Conservation (phyloP, 352 stramenopile genomes). For the Phytophthora multivora region DNA sequence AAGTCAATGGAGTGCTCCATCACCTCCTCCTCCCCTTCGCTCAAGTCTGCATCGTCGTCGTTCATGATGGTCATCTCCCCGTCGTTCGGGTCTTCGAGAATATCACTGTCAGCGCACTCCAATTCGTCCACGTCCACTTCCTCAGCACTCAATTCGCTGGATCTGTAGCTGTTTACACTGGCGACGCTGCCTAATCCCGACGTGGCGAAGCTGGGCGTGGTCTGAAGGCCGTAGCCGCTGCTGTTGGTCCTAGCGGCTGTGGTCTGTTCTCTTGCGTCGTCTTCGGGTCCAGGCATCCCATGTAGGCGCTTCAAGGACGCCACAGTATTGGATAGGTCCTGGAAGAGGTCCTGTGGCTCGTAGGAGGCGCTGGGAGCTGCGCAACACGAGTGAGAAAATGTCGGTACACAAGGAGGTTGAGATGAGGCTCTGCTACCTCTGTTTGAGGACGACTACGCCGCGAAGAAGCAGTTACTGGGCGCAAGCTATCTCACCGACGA, state of each 20-base stretch:
- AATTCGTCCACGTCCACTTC: constrained; percentile 29
- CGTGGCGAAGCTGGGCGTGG: constrained; percentile 20
- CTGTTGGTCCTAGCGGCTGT: constrained; percentile 17
- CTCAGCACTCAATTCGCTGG: constrained; percentile 15
- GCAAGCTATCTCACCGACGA: constrained; percentile 1
- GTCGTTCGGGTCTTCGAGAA: constrained; percentile 51
- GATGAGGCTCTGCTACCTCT: not conserved
- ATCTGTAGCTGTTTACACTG: constrained; percentile 31
- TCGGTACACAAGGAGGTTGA: not conserved
- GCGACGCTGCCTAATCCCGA: constrained; percentile 22
- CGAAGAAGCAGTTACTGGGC: not conserved
- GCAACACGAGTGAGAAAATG: constrained; percentile 6
- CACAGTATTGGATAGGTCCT: constrained; percentile 8
- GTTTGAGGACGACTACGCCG: not conserved
- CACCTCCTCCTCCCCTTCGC: constrained; percentile 67
- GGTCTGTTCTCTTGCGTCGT: constrained; percentile 37
- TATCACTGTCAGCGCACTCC: constrained; percentile 51
- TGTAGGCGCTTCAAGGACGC: constrained; percentile 41
- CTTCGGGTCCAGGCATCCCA: constrained; percentile 47
- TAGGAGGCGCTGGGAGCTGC: constrained; percentile 1
- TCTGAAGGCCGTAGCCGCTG: constrained; percentile 14
- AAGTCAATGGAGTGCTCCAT: constrained; percentile 77
- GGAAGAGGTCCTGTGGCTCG: constrained; percentile 12
- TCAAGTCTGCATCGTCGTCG: constrained; percentile 55
- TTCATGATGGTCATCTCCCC: constrained; percentile 77